Evolutionary conservation across 176 grass and related monocot species (phyloP), one percentile per base, ranked within the genome.

Genomic region (Avena insularis): DNA sequence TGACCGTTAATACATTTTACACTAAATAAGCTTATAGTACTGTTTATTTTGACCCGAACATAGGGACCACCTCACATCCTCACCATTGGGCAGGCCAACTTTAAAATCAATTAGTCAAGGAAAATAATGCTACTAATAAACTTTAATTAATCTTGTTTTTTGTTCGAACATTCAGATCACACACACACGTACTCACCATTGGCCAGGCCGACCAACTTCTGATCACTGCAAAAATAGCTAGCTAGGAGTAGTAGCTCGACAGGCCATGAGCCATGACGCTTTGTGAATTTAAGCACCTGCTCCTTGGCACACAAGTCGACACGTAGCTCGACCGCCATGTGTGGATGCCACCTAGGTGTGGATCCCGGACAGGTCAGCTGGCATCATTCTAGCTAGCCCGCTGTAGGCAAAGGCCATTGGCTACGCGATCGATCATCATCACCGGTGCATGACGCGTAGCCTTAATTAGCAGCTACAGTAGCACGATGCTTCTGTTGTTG

Each of bases 321-420:
- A 85, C 45, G 12, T 78, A 55, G 48, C 74, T 49, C 65, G 74
- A 77, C 50, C 74, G 45, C 20, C 81, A 71, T 43, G 81, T 83
- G 49, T 83, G 66, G 66, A 83, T 45, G 81, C 81, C 84, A 77
- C 72, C 58, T 56, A 12, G 59, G 4, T 31, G 70, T 38, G 65
- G 84, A 68, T 69, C 60, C 51, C 25, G 38, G 79, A 77, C 61
- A 90, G 11, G 59, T 77, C 67, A 67, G 84, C 27, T 35, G 16
- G 14, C 47, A 74, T 87, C 85, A 84, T 75, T 80, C 66, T 49
- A 75, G 23, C 45, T 40, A 40, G 40, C 40, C 6, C 40, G 12
- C 12, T 79, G 54, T 25, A 68, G 31, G 33, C 31, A 54, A 64
- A 47, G 35, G 53, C 4, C 50, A 61, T 33, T 61, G 49, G 29